Conservation (phyloP, 1,284 basidiomycete genomes). For the Papiliotrema laurentii region DNA sequence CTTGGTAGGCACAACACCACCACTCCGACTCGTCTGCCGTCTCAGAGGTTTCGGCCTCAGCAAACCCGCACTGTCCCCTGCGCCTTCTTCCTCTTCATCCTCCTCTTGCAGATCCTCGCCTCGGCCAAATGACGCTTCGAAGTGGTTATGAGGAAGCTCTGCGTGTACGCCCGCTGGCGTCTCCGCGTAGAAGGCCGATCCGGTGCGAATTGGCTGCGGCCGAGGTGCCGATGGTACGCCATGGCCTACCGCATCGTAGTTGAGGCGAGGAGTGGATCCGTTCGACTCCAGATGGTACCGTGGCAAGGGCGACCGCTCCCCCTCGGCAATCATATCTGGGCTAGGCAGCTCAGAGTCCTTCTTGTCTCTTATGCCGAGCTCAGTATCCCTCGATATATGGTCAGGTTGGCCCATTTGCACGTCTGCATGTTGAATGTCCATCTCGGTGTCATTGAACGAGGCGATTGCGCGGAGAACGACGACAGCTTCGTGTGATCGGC, state of each 20-base stretch:
- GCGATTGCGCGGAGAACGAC: conserved; percentile 76
- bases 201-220: conserved; percentile 18
- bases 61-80: conserved; percentile 24
- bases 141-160: conserved; percentile 12
- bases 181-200: conserved; percentile 29
- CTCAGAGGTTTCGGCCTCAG: not conserved
- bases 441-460: conserved; percentile 69
- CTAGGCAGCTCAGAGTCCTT: conserved; percentile 15
- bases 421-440: conserved; percentile 64
- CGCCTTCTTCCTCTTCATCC: conserved; percentile 6
- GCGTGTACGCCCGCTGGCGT: conserved; percentile 3
- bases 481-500: conserved; percentile 73
- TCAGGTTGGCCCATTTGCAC: conserved; percentile 47
- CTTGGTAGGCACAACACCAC: not conserved
- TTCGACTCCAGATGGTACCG: not conserved
- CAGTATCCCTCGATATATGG: not conserved
- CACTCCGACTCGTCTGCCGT: not conserved
- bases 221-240: conserved; percentile 11
- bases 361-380: conserved; percentile 8
- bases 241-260: conserved; percentile 24
- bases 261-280: conserved; percentile 3
- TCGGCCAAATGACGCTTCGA: conserved; percentile 22
- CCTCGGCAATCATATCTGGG: conserved; percentile 3
- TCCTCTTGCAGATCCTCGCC: not conserved
- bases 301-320: conserved; percentile 12